phyloP scores from a whole-genome alignment of 306 rosid species.

The cucumber (Cucumis sativus) region DNA sequence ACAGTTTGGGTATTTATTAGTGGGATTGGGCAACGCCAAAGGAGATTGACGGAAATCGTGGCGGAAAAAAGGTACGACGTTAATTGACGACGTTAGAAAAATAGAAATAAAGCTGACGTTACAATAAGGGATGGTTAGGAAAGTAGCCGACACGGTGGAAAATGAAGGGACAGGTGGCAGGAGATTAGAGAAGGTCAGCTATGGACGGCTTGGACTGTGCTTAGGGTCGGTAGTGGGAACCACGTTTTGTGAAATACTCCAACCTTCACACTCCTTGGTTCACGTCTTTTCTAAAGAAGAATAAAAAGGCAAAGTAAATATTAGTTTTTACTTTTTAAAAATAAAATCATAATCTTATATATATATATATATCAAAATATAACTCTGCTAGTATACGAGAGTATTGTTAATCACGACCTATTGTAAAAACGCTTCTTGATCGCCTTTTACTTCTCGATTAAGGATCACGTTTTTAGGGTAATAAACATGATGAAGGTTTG shows the following conservation, averaged over 20 bases:
- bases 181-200: not conserved
- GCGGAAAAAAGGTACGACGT: not conserved
- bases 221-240: not conserved
- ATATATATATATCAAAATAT: too few relatives aligned
- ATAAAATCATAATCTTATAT: too few relatives aligned
- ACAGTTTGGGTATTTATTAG: not conserved
- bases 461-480: too few relatives aligned
- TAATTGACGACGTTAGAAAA: not conserved
- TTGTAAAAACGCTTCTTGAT: too few relatives aligned
- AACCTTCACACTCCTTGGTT: not conserved
- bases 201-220: conserved; percentile 5
- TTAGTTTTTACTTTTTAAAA: not conserved
- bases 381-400: too few relatives aligned
- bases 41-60: not conserved
- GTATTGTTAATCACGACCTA: too few relatives aligned
- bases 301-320: not conserved
- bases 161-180: not conserved
- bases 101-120: not conserved
- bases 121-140: not conserved
- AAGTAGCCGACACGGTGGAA: not conserved
- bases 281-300: not conserved
- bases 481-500: too few relatives aligned
- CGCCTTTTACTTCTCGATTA: too few relatives aligned
- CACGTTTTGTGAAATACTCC: not conserved
- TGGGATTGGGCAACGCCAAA: not conserved